Evolutionary conservation across 495 filamentous ascomycete genomes (phyloP), one percentile per base, ranked within the genome.

Genomic region (Elaphomyces granulatus): DNA sequence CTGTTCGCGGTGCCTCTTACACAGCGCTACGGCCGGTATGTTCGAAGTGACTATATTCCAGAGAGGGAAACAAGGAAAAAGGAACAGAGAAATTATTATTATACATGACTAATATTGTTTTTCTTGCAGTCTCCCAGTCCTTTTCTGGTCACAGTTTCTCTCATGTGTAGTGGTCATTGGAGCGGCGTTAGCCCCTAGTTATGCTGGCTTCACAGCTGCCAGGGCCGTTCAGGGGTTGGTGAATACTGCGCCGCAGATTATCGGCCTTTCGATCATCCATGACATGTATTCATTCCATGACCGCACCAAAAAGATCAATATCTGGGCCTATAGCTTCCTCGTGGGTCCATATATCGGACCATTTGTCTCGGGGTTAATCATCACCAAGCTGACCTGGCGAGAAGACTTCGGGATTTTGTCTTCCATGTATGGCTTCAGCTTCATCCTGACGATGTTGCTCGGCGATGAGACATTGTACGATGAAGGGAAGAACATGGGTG

Each of bases 191-290:
- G 62, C 68, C 4, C 54, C 60, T 10, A 51, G 54, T 33, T 74
- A 61, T 41, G 52, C 56, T 2, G 52, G 55, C 18, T 74, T 72
- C 45, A 72, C 67, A 0, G 52, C 59, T 7, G 64, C 63, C 41
- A 66, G 70, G 12, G 61, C 68, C n/a, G 55, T 75, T 15, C 71
- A 74, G 42, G 69, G 68, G 12, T 59, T 72, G 20, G 62, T 71
- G 44, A 60, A 54, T 1, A 63, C 66, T 6, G 53, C 64, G 12
- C 61, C 64, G 0, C 66, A 68, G 43, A 60, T 66, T 3, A 59
- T 68, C 33, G 66, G 66, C 7, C 48, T 70, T 4, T 56, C 56
- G 8, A 60, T 66, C 9, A 60, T 68, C 31, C 55, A 67, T 32
- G 65, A 68, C 40, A 64, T 68, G 59, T 68, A 65, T 43, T 53